Conservation (phyloP, 2,329 filamentous ascomycete genomes). For the Clonostachys sp. region DNA sequence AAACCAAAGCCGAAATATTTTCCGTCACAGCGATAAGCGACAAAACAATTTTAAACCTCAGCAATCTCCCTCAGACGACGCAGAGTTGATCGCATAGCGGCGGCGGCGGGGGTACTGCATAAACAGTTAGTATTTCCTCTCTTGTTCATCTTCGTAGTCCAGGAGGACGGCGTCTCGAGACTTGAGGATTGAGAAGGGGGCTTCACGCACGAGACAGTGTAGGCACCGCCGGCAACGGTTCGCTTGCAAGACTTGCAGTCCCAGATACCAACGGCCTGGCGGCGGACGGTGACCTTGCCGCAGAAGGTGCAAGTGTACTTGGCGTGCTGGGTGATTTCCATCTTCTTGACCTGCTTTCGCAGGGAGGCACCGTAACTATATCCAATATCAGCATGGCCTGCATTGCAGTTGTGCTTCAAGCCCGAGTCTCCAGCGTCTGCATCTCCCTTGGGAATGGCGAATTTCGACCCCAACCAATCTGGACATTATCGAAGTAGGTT, state of each 20-base stretch:
- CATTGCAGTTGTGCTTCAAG: too few relatives aligned
- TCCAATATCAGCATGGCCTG: constrained; percentile 14
- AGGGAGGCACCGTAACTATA: constrained; percentile 95
- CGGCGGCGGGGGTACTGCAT: constrained; percentile 82
- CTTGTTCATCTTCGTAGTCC: background rate
- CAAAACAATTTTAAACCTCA: constrained; percentile 66
- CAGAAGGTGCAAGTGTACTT: constrained; percentile 98
- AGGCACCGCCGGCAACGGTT: constrained; percentile 71
- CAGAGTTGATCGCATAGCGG: constrained; percentile 92
- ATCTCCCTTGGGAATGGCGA: too few relatives aligned
- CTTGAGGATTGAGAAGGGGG: background rate
- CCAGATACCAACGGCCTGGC: constrained; percentile 92
- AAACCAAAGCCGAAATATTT: constrained; percentile 29
- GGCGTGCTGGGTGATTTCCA: constrained; percentile 98
- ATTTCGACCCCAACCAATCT: too few relatives aligned
- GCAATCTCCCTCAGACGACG: constrained; percentile 96
- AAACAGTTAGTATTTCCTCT: constrained; percentile 14
- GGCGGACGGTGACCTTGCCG: constrained; percentile 92
- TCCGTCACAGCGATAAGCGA: background rate
- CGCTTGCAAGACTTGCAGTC: constrained; percentile 94
- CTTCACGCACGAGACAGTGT: constrained; percentile 85
- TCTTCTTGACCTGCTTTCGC: constrained; percentile 96
- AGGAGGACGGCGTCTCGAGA: background rate
- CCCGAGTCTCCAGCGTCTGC: too few relatives aligned
- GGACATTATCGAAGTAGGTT: too few relatives aligned